A percentile compares a stretch with the other conserved stretches of the same genome.
These are phyloP conservation scores for Coemansia sp. DNA, from an alignment of 192 early-diverging fungal genomes.

Conservation along the genomic window DNA sequence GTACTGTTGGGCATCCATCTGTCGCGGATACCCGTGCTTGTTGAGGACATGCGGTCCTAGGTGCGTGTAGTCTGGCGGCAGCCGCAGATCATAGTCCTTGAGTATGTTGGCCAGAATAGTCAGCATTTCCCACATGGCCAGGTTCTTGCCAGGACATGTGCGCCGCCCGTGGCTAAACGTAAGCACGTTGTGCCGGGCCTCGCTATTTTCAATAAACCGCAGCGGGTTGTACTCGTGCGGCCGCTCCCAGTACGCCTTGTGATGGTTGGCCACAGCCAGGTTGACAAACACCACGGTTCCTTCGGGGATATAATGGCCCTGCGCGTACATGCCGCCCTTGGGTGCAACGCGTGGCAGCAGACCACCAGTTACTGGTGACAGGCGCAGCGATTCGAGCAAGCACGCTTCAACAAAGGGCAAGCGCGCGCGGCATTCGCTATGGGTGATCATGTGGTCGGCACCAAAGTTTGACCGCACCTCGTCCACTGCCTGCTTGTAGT, in stretches of 20 bases:
- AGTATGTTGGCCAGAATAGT: constrained; percentile 29
- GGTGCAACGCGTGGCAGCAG: constrained; percentile 25
- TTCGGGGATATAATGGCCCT: constrained; percentile 30
- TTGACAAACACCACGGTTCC: constrained; percentile 23
- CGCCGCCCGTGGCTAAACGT: constrained; percentile 31
- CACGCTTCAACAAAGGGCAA: constrained; percentile 44
- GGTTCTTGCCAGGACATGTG: constrained; percentile 30
- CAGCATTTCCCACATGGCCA: constrained; percentile 35
- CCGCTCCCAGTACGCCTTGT: constrained; percentile 16
- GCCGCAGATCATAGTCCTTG: constrained; percentile 34
- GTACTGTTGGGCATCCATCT: constrained; percentile 34
- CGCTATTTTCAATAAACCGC: constrained; percentile 22
- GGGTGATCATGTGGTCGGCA: constrained; percentile 10
- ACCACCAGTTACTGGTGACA: constrained; percentile 29
- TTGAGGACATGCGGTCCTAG: constrained; percentile 30
- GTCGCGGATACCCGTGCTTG: constrained; percentile 35
- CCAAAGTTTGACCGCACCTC: constrained; percentile 24
- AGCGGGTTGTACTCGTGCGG: constrained; percentile 21
- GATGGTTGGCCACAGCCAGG: constrained; percentile 30
- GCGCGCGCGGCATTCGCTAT: constrained; percentile 17
- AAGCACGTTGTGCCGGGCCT: constrained; percentile 19
- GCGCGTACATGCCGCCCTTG: constrained; percentile 17
- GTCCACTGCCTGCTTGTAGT: constrained; percentile 11
- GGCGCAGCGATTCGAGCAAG: constrained; percentile 35
- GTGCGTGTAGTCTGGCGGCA: constrained; percentile 31